These are phyloP conservation scores for Xylariomycetidae sp. DNA, from an alignment of 2,329 filamentous ascomycete species.

Conservation along the genomic window DNA sequence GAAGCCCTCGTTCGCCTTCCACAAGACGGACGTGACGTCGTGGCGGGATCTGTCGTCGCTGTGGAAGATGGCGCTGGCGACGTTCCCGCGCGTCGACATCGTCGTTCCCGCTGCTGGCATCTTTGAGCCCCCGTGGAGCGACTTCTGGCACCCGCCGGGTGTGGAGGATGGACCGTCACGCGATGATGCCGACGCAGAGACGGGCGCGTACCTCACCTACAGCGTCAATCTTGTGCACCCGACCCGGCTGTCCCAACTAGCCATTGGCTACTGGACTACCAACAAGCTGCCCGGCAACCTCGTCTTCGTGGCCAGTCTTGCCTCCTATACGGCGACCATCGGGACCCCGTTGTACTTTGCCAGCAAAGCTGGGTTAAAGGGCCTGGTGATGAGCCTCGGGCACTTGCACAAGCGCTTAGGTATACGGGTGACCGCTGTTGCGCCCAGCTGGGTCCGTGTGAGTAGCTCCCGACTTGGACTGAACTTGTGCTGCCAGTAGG, in stretches of 20 bases:
- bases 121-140: slow-evolving; percentile 30
- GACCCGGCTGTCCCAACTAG: slow-evolving; percentile 32
- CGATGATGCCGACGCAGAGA: slow-evolving; percentile 23
- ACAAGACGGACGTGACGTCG: slow-evolving; percentile 30
- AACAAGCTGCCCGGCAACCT: slow-evolving; percentile 23
- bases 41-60: slow-evolving; percentile 29
- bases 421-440: slow-evolving; percentile 27
- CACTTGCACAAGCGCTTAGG: slow-evolving; percentile 26
- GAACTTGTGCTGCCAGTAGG: background rate
- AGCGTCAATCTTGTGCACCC: slow-evolving; percentile 33
- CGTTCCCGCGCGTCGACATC: slow-evolving; percentile 28
- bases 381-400: slow-evolving; percentile 28
- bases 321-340: slow-evolving; percentile 23
- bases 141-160: slow-evolving; percentile 30
- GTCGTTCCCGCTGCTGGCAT: slow-evolving; percentile 32
- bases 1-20: slow-evolving; percentile 26
- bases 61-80: slow-evolving; percentile 22
- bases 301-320: slow-evolving; percentile 29
- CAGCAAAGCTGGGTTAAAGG: slow-evolving; percentile 31
- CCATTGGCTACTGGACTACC: slow-evolving; percentile 31
- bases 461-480: background rate
- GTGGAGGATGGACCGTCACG: slow-evolving; percentile 17
- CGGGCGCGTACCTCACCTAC: slow-evolving; percentile 28
- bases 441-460: slow-evolving; percentile 1
- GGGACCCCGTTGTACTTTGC: slow-evolving; percentile 31